Evolutionary conservation across 805 yeast genomes (phyloP).

Genomic region (Candida schatavii): DNA sequence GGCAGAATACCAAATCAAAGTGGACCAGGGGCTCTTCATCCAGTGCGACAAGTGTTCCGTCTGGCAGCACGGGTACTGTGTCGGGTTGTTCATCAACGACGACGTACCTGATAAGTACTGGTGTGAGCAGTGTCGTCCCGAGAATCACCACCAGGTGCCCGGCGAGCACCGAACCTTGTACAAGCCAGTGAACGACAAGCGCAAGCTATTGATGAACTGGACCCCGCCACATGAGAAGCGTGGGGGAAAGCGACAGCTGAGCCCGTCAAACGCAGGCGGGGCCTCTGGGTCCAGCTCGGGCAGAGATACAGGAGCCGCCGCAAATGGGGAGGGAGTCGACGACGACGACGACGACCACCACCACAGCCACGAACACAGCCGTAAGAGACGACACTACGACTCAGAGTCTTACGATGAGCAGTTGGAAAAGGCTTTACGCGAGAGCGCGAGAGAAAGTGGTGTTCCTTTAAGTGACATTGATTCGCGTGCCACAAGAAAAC

Average conservation of each 20-base stretch:
- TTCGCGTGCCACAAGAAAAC: constrained; percentile 1
- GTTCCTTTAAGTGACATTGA: constrained; percentile 9
- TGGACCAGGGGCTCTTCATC: constrained; percentile 64
- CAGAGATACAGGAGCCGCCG: constrained; percentile 19
- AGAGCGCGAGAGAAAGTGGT: constrained; percentile 52
- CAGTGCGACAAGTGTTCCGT: constrained; percentile 90
- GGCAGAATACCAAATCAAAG: constrained; percentile 33
- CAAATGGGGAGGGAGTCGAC: constrained; percentile 10
- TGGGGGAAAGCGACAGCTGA: background rate
- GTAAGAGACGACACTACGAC: constrained; percentile 33
- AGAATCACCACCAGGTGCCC: constrained; percentile 57
- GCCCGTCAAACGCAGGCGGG: background rate
- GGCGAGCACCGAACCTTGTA: constrained; percentile 33
- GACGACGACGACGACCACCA: constrained; percentile 22
- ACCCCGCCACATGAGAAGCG: constrained; percentile 1
- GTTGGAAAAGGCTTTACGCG: constrained; percentile 50
- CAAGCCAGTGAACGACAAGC: constrained; percentile 38
- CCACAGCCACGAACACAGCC: constrained; percentile 19
- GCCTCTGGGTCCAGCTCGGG: background rate
- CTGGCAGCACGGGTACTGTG: constrained; percentile 98
- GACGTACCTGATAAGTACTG: constrained; percentile 90
- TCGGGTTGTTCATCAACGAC: constrained; percentile 71
- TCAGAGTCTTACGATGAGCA: constrained; percentile 36
- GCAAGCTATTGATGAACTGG: constrained; percentile 32
- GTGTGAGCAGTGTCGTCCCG: constrained; percentile 92